Conservation (phyloP, 495 filamentous ascomycete species). For the Talaromyces thailandensis region DNA sequence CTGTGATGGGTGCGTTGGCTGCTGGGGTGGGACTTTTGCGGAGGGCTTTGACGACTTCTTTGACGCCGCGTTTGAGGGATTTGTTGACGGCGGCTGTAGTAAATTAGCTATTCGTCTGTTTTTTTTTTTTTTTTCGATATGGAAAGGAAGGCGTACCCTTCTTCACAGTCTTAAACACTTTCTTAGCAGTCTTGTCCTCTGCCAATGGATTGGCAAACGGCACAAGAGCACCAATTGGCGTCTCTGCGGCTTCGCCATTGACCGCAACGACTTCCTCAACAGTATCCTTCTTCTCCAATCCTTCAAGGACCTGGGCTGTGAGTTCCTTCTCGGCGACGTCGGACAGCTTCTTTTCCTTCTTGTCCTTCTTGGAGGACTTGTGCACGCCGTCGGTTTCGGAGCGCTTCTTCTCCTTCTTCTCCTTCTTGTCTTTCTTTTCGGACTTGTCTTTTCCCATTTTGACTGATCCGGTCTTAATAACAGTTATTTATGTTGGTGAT, state of each 20-base stretch:
- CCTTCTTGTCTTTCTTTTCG: slow-evolving; percentile 63
- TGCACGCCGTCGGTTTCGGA: slow-evolving; percentile 66
- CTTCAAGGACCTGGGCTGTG: slow-evolving; percentile 41
- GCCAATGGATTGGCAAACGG: slow-evolving; percentile 91
- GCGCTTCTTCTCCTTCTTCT: slow-evolving; percentile 74
- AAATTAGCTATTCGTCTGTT: slow-evolving; percentile 13
- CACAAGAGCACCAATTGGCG: slow-evolving; percentile 64
- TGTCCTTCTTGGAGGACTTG: slow-evolving; percentile 52
- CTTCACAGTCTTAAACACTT: slow-evolving; percentile 86
- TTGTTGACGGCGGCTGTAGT: slow-evolving; percentile 77
- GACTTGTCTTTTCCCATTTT: slow-evolving; percentile 47
- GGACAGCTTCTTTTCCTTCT: slow-evolving; percentile 53
- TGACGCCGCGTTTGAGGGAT: slow-evolving; percentile 91
- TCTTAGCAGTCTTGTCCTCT: slow-evolving; percentile 86
- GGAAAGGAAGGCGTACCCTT: slow-evolving; percentile 55
- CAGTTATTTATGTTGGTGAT: slow-evolving; percentile 9
- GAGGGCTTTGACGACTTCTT: slow-evolving; percentile 95
- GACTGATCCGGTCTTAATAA: slow-evolving; percentile 9
- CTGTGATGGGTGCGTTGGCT: slow-evolving; percentile 38
- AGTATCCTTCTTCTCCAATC: slow-evolving; percentile 35
- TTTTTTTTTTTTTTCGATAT: too few species aligned
- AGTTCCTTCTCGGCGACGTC: slow-evolving; percentile 58
- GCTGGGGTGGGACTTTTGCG: slow-evolving; percentile 66
- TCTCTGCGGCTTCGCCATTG: slow-evolving; percentile 37
- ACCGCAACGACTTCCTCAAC: slow-evolving; percentile 25